Evolutionary conservation across 352 stramenopile species (phyloP).

Genomic region (Pythium aristosporum): DNA sequence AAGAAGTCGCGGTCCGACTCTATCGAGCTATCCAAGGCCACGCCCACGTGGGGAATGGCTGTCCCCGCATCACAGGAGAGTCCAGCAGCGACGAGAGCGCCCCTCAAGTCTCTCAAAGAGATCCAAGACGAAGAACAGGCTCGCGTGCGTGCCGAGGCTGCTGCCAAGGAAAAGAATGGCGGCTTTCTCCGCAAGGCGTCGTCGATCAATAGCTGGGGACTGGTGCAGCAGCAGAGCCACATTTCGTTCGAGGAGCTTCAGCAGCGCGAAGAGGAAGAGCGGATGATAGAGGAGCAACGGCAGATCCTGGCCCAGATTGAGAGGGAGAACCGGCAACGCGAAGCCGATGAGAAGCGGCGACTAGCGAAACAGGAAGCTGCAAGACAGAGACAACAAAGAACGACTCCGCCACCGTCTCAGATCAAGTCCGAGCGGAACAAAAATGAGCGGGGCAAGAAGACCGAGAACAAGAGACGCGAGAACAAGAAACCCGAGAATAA

Average conservation of each 20-base stretch:
- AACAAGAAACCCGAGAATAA: conserved; percentile 11
- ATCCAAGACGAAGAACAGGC: conserved; percentile 70
- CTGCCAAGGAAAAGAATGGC: conserved; percentile 46
- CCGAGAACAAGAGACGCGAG: conserved; percentile 3
- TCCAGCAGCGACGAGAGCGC: not conserved
- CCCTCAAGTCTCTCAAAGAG: conserved; percentile 40
- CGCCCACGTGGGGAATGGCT: conserved; percentile 29
- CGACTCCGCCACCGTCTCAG: not conserved
- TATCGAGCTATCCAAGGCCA: conserved; percentile 1
- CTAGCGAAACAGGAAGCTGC: conserved; percentile 6
- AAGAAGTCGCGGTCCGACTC: conserved; percentile 30
- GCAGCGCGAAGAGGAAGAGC: conserved; percentile 57
- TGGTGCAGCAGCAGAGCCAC: conserved; percentile 41
- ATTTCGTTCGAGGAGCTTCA: conserved; percentile 69
- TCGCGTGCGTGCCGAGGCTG: conserved; percentile 34
- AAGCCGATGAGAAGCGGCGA: conserved; percentile 17
- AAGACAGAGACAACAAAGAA: not conserved
- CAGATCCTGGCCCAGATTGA: conserved; percentile 66
- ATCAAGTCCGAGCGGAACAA: not conserved
- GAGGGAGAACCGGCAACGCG: conserved; percentile 31
- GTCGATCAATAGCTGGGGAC: conserved; percentile 72
- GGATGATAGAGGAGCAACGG: conserved; percentile 62
- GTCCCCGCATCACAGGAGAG: not conserved
- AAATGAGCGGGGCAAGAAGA: conserved; percentile 14
- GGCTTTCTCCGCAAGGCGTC: conserved; percentile 34